These are phyloP conservation scores for Penicillium subrubescens DNA, from an alignment of 495 filamentous ascomycete species.

Conservation along the genomic window DNA sequence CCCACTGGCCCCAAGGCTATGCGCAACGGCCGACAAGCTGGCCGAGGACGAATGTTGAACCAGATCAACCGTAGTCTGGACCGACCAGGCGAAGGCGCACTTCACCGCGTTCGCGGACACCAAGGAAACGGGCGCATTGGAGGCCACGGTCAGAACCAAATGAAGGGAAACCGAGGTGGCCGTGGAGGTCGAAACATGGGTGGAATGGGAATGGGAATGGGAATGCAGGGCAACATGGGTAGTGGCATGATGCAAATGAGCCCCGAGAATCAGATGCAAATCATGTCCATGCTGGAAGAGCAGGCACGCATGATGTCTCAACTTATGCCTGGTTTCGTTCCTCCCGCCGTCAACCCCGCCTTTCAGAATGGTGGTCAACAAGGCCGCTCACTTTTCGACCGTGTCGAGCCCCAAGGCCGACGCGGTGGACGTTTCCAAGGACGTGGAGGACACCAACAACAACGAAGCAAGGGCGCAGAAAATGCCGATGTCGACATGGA, in stretches of 20 bases:
- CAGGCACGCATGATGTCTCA: conserved; percentile 85
- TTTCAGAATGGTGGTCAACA: conserved; percentile 52
- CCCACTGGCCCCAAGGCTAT: conserved; percentile 96
- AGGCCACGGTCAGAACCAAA: conserved; percentile 68
- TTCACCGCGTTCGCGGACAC: conserved; percentile 79
- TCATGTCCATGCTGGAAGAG: conserved; percentile 85
- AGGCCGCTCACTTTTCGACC: conserved; percentile 77
- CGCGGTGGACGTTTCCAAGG: conserved; percentile 35
- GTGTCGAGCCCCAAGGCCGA: conserved; percentile 58
- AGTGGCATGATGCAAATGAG: conserved; percentile 56
- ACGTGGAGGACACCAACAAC: conserved; percentile 39
- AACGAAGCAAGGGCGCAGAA: conserved; percentile 29
- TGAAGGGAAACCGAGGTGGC: conserved; percentile 65
- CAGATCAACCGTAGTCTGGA: conserved; percentile 89
- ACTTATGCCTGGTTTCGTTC: conserved; percentile 53
- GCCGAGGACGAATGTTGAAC: conserved; percentile 76
- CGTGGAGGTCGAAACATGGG: conserved; percentile 54
- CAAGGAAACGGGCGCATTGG: conserved; percentile 77
- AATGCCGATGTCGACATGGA: conserved; percentile 47
- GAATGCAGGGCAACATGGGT: conserved; percentile 50
- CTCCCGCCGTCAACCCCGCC: conserved; percentile 55
- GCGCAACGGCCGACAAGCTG: conserved; percentile 66
- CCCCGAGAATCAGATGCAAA: conserved; percentile 72
- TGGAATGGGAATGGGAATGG: conserved; percentile 43
- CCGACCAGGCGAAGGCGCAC: conserved; percentile 65